Evolutionary conservation across 179 eudicot genomes (phyloP).

Genomic region (Beta macrorhiza): DNA sequence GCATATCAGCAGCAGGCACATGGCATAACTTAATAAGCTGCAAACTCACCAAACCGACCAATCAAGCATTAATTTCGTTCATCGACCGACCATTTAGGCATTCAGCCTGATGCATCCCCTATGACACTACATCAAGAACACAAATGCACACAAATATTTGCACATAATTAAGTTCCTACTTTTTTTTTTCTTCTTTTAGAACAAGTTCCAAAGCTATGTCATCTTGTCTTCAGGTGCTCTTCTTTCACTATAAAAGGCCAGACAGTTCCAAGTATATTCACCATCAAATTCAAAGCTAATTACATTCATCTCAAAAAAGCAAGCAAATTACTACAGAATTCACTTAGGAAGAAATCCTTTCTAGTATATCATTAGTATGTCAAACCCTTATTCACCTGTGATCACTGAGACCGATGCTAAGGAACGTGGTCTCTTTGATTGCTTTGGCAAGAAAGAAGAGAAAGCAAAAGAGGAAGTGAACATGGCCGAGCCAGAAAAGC

Average conservation of each 20-base stretch:
- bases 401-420: slow-evolving; percentile 21
- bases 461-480: slow-evolving; percentile 27
- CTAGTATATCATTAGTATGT: slow-evolving; percentile 29
- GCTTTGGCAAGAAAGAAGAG: slow-evolving; percentile 50
- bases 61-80: slow-evolving; percentile 3
- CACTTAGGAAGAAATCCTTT: neutral
- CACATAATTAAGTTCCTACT: neutral
- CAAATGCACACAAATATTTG: slow-evolving; percentile 16
- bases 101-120: slow-evolving; percentile 22
- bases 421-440: slow-evolving; percentile 46
- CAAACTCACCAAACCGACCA: slow-evolving; percentile 23
- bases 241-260: slow-evolving; percentile 27
- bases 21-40: slow-evolving; percentile 23
- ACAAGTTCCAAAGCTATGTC: slow-evolving; percentile 11
- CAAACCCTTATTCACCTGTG: slow-evolving; percentile 28
- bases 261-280: slow-evolving; percentile 5
- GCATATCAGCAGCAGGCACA: slow-evolving; percentile 14
- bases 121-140: slow-evolving; percentile 17
- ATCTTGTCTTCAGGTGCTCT: slow-evolving; percentile 1
- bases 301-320: slow-evolving; percentile 7
- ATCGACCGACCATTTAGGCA: slow-evolving; percentile 27
- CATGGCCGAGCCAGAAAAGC: slow-evolving; percentile 36
- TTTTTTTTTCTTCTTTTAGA: neutral
- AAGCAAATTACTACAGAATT: neutral
- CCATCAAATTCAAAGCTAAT: slow-evolving; percentile 4